Evolutionary conservation across 129 eudicot species (phyloP).

Genomic region (Arctium minus): DNA sequence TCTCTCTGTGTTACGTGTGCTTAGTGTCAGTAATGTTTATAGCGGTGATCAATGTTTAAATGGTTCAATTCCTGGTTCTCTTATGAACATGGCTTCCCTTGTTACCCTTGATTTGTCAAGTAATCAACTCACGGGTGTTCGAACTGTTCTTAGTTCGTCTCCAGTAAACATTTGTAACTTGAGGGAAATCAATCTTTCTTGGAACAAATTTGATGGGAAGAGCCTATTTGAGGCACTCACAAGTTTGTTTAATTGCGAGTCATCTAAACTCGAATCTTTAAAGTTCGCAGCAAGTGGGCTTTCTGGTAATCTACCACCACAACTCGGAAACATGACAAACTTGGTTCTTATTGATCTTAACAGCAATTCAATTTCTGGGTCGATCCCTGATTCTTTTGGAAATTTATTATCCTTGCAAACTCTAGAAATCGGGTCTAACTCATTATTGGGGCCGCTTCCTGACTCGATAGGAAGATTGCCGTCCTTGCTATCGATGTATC

Average conservation of each 20-base stretch:
- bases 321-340: conserved; percentile 18
- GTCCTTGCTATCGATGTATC: conserved; percentile 7
- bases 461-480: conserved; percentile 17
- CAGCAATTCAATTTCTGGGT: conserved; percentile 4
- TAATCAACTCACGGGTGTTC: conserved; percentile 13
- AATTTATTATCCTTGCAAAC: conserved; percentile 23
- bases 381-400: conserved; percentile 28
- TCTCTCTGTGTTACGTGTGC: too few species aligned
- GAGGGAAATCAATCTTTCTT: conserved; percentile 16
- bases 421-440: conserved; percentile 14
- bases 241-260: conserved; percentile 24
- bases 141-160: not conserved
- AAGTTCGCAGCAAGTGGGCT: conserved; percentile 25
- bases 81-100: conserved; percentile 21
- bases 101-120: conserved; percentile 3
- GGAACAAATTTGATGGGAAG: conserved; percentile 24
- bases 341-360: conserved; percentile 12
- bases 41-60: not conserved
- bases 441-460: conserved; percentile 16
- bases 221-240: conserved; percentile 15
- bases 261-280: conserved; percentile 22
- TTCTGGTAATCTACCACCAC: conserved; percentile 19
- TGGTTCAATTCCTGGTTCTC: conserved; percentile 15
- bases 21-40: too few species aligned
- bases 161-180: conserved; percentile 12